phyloP scores from a whole-genome alignment of 306 rosid genomes.

The Bauhinia variegata region DNA sequence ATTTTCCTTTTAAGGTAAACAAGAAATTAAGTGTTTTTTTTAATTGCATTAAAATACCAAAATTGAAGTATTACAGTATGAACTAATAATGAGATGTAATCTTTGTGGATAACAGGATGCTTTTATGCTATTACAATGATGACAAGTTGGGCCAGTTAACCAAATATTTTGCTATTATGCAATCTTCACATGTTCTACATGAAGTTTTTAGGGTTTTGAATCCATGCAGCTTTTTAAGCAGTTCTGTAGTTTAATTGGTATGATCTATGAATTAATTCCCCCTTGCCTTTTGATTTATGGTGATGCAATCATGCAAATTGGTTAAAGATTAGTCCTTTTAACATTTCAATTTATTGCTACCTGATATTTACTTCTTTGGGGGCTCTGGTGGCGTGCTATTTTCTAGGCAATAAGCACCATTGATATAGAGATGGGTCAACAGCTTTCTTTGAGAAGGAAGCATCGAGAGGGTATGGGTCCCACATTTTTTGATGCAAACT shows the following conservation, averaged over 20 bases:
- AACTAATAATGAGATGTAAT: no score
- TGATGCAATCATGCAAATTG: conserved; percentile 3
- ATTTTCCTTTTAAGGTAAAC: no score
- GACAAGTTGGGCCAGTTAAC: no score
- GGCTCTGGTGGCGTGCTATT: conserved; percentile 24
- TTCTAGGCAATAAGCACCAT: conserved; percentile 82
- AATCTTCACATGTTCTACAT: not conserved
- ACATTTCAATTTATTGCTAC: not conserved
- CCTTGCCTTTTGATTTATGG: conserved; percentile 2
- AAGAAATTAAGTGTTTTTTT: no score
- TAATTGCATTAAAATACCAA: no score
- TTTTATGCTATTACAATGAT: no score
- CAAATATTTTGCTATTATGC: not conserved
- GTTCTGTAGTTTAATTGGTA: no score
- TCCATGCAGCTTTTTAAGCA: no score
- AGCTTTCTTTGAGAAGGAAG: conserved; percentile 86
- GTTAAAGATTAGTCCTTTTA: not conserved
- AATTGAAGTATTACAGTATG: no score
- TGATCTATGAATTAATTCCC: not conserved
- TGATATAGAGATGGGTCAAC: conserved; percentile 84
- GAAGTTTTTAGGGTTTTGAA: not conserved
- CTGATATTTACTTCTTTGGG: conserved; percentile 1
- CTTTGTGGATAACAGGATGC: no score
- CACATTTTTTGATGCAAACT: conserved; percentile 74
- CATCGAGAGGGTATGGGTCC: conserved; percentile 84